Conservation (phyloP, 1,139 yeast genomes). For the Hyphopichia wangnamkhiaoensis region DNA sequence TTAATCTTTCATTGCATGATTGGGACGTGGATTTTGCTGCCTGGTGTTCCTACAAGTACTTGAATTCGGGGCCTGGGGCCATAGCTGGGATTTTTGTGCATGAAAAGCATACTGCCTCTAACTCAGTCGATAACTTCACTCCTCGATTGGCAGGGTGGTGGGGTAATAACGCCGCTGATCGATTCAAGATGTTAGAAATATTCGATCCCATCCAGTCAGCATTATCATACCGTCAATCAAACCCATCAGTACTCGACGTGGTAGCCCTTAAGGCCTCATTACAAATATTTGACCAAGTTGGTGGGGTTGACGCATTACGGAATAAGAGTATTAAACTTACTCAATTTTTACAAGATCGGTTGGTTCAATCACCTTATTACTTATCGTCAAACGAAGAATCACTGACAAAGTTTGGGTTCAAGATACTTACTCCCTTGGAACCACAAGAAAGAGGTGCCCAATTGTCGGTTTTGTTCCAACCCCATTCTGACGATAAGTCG, state of each 20-base stretch:
- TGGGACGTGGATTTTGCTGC: constrained; percentile 94
- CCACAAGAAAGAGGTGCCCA: constrained; percentile 74
- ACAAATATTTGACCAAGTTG: constrained; percentile 58
- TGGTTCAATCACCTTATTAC: constrained; percentile 48
- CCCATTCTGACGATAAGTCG: constrained; percentile 36
- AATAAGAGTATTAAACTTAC: constrained; percentile 62
- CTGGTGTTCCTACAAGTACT: constrained; percentile 91
- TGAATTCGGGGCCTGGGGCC: constrained; percentile 92
- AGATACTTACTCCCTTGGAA: constrained; percentile 70
- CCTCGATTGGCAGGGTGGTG: constrained; percentile 96
- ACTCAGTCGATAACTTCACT: constrained; percentile 32
- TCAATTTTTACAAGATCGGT: constrained; percentile 49
- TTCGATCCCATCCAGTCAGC: constrained; percentile 85
- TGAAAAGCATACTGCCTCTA: constrained; percentile 44
- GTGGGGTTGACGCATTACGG: constrained; percentile 63
- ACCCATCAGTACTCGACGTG: constrained; percentile 83
- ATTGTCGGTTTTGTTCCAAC: constrained; percentile 68
- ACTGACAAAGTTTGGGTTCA: constrained; percentile 45
- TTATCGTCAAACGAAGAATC: constrained; percentile 26
- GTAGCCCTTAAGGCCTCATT: constrained; percentile 71
- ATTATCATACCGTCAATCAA: constrained; percentile 86
- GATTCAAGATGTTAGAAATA: constrained; percentile 78
- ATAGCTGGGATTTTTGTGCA: constrained; percentile 83
- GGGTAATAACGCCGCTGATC: constrained; percentile 73
- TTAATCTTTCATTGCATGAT: constrained; percentile 70